Conservation (phyloP, 495 filamentous ascomycete species). For the Trichoderma virens region DNA sequence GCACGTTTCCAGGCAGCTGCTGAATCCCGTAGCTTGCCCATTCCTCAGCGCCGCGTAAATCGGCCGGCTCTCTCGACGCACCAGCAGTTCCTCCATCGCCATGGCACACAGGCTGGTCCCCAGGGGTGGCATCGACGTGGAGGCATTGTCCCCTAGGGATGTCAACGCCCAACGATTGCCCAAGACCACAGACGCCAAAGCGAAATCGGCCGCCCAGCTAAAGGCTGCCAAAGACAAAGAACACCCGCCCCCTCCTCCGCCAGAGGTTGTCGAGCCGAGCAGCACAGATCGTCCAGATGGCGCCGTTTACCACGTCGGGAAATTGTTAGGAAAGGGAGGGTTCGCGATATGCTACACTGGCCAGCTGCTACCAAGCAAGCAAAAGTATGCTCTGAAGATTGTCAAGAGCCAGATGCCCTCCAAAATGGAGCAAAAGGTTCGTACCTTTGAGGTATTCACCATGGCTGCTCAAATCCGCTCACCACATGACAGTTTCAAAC, state of each 20-base stretch:
- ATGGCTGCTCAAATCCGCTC: conserved; percentile 21
- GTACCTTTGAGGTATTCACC: no score
- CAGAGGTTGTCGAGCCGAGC: conserved; percentile 65
- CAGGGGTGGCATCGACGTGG: conserved; percentile 45
- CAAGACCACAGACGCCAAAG: conserved; percentile 43
- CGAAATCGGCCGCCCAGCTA: conserved; percentile 45
- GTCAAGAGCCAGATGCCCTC: conserved; percentile 80
- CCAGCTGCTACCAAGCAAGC: conserved; percentile 53
- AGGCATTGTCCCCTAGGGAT: conserved; percentile 65
- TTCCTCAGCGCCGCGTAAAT: not conserved
- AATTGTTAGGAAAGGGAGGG: conserved; percentile 81
- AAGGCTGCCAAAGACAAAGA: conserved; percentile 56
- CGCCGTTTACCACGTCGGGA: conserved; percentile 75
- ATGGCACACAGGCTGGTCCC: conserved; percentile 21
- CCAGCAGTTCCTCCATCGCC: not conserved
- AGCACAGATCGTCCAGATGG: conserved; percentile 54
- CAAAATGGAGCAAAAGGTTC: conserved; percentile 81
- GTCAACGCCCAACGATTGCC: conserved; percentile 49
- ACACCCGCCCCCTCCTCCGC: conserved; percentile 69
- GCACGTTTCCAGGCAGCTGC: not conserved
- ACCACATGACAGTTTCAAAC: conserved; percentile 72
- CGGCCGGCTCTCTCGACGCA: not conserved
- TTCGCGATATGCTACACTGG: conserved; percentile 90
- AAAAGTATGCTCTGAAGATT: conserved; percentile 79
- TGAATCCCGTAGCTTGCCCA: not conserved